Percentiles rank a stretch among this genome's conserved stretches.
These are phyloP conservation scores for Tricholoma sp. DNA, from an alignment of 768 basidiomycete genomes.

Conservation along the genomic window DNA sequence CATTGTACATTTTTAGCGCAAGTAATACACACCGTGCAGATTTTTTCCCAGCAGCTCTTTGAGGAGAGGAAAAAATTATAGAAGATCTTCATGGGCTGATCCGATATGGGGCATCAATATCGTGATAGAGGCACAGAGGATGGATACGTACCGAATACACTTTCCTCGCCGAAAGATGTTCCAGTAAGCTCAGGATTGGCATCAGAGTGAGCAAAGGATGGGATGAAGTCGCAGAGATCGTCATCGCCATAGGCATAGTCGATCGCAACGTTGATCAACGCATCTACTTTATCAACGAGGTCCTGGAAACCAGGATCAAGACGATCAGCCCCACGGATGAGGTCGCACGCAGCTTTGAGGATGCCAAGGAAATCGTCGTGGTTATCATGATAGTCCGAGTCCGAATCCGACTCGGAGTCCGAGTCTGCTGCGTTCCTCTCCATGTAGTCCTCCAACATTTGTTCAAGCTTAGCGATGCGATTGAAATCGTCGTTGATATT, in stretches of 20 bases:
- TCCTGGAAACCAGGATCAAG: constrained; percentile 1
- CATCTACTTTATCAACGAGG: not conserved
- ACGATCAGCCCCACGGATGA: not conserved
- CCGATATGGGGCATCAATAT: not conserved
- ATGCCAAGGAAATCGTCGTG: not conserved
- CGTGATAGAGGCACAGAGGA: not conserved
- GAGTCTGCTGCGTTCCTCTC: not conserved
- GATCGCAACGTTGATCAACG: constrained; percentile 1
- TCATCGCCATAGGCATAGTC: not conserved
- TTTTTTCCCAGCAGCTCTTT: not conserved
- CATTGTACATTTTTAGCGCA: too few species aligned
- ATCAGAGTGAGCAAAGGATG: constrained; percentile 7
- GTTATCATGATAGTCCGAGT: not conserved
- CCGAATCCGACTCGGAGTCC: too few species aligned
- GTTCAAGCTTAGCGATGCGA: not conserved
- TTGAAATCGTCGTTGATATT: not conserved
- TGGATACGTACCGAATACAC: not conserved
- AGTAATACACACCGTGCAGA: not conserved
- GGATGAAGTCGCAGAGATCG: not conserved
- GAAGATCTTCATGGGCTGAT: not conserved
- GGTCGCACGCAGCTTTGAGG: not conserved
- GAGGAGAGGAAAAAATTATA: not conserved
- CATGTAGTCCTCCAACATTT: not conserved
- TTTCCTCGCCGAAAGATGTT: not conserved
- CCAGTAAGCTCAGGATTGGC: not conserved